phyloP scores from a whole-genome alignment of 1,284 basidiomycete species.

The Uromyces viciae-fabae region DNA sequence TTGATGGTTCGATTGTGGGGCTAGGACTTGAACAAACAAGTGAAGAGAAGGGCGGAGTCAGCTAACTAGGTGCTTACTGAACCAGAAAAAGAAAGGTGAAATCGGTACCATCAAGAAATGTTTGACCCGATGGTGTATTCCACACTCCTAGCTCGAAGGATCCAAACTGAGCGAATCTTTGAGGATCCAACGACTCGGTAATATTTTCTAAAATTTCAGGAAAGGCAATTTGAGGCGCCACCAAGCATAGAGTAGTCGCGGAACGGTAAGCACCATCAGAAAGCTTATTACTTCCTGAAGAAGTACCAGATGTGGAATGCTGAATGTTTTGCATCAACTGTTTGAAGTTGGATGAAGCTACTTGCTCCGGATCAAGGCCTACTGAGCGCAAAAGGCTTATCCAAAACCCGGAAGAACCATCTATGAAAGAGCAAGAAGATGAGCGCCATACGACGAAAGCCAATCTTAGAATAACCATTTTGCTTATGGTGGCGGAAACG shows the following conservation, averaged over 20 bases:
- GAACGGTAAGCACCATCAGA: constrained; percentile 67
- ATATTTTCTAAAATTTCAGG: constrained; percentile 69
- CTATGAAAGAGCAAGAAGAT: background rate
- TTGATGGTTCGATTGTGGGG: constrained; percentile 18
- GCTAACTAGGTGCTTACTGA: constrained; percentile 56
- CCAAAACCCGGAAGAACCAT: constrained; percentile 34
- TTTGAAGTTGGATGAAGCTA: constrained; percentile 62
- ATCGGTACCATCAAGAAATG: constrained; percentile 66
- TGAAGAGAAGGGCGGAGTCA: background rate
- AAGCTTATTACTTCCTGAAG: background rate
- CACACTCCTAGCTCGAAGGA: constrained; percentile 75
- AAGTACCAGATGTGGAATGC: background rate
- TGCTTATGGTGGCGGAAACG: background rate
- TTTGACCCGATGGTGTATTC: constrained; percentile 72
- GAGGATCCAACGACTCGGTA: constrained; percentile 63
- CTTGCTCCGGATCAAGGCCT: constrained; percentile 60
- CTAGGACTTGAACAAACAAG: constrained; percentile 7
- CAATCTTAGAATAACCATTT: background rate
- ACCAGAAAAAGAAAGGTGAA: constrained; percentile 60
- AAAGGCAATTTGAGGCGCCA: constrained; percentile 67
- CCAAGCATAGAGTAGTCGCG: constrained; percentile 71
- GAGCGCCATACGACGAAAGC: background rate
- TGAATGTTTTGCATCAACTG: constrained; percentile 71
- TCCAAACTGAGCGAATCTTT: constrained; percentile 64
- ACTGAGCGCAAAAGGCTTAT: constrained; percentile 49